Evolutionary conservation across 1,284 basidiomycete species (phyloP).

Genomic region (Ustilago cynodontis): DNA sequence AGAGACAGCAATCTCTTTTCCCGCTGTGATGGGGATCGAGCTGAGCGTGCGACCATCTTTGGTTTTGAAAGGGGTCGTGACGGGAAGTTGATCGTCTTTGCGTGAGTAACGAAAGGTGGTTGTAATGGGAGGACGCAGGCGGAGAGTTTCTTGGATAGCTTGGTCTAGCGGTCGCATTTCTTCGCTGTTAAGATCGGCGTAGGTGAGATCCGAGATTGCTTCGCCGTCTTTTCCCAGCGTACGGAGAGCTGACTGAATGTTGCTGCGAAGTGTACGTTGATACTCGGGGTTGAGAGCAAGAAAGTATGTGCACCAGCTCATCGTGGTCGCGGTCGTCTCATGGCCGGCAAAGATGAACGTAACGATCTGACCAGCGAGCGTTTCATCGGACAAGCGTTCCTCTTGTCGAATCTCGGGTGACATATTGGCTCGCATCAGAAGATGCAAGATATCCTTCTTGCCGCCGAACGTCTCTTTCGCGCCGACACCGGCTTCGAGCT

Average conservation of each 20-base stretch:
- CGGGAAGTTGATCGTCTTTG: conserved; percentile 62
- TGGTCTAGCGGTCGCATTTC: conserved; percentile 60
- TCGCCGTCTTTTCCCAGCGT: conserved; percentile 48
- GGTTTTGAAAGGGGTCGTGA: conserved; percentile 51
- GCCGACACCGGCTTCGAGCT: conserved; percentile 44
- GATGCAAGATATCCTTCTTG: conserved; percentile 55
- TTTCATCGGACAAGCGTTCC: conserved; percentile 50
- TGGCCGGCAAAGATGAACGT: conserved; percentile 67
- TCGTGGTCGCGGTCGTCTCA: conserved; percentile 62
- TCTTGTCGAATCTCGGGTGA: conserved; percentile 43
- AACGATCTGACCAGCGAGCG: conserved; percentile 58
- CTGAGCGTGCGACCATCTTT: conserved; percentile 59
- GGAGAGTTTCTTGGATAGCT: conserved; percentile 60
- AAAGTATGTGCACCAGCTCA: conserved; percentile 62
- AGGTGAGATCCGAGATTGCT: conserved; percentile 43
- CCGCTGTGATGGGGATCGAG: conserved; percentile 49
- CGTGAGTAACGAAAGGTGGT: conserved; percentile 56
- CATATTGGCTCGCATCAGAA: conserved; percentile 54
- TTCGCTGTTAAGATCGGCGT: conserved; percentile 54
- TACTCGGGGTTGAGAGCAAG: conserved; percentile 52
- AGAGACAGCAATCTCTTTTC: conserved; percentile 43
- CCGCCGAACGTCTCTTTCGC: conserved; percentile 48
- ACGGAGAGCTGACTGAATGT: conserved; percentile 32
- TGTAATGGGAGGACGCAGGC: conserved; percentile 53
- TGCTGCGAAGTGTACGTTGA: conserved; percentile 50